phyloP scores from a whole-genome alignment of 108 stramenopile genomes.

The Cyclotella kingstonii region DNA sequence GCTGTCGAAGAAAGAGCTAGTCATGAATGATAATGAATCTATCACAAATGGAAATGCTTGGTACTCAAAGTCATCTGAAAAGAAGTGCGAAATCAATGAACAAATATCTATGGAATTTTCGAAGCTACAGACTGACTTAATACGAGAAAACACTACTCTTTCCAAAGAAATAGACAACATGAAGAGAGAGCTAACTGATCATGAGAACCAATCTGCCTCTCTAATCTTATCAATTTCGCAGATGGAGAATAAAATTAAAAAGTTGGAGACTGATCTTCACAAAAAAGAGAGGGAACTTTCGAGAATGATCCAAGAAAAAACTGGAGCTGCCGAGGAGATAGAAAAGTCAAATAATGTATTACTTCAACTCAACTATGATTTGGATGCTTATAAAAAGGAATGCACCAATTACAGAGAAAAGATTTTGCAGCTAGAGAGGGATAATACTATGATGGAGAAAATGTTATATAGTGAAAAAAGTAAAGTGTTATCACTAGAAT shows the following conservation, averaged over 20 bases:
- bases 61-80: too few species aligned
- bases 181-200: slow-evolving; percentile 11
- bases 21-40: too few species aligned
- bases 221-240: neutral
- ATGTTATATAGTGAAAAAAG: slow-evolving; percentile 23
- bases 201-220: slow-evolving; percentile 7
- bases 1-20: too few species aligned
- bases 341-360: slow-evolving; percentile 8
- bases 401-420: slow-evolving; percentile 30
- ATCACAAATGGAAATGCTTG: too few species aligned
- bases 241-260: slow-evolving; percentile 9
- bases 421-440: slow-evolving; percentile 28
- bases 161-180: slow-evolving; percentile 3
- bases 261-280: slow-evolving; percentile 18
- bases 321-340: neutral
- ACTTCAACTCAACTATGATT: slow-evolving; percentile 19
- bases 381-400: slow-evolving; percentile 36
- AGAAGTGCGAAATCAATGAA: too few species aligned
- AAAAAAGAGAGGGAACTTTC: slow-evolving; percentile 14
- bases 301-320: slow-evolving; percentile 1
- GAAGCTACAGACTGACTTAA: too few species aligned
- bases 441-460: slow-evolving; percentile 32
- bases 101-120: too few species aligned
- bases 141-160: slow-evolving; percentile 1
- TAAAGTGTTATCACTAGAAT: slow-evolving; percentile 26